A percentile compares a stretch with the other conserved stretches of the same genome.
These are phyloP conservation scores for Bauhinia variegata DNA, from an alignment of 306 rosid species.

Conservation along the genomic window DNA sequence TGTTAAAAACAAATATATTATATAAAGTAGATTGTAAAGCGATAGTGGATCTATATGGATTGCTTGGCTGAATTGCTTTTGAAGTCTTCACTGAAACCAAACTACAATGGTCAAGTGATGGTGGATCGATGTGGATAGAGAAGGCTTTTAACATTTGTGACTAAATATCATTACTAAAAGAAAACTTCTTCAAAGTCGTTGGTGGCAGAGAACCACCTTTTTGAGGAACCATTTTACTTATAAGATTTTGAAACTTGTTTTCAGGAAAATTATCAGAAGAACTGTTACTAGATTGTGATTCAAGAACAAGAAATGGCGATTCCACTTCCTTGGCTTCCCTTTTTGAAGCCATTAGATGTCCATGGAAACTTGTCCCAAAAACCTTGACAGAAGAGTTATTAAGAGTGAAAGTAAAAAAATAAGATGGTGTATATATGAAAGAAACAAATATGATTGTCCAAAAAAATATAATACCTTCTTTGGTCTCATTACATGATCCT, in stretches of 20 bases:
- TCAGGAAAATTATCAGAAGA: constrained; percentile 17
- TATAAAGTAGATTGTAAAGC: constrained; percentile 44
- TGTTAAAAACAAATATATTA: constrained; percentile 38
- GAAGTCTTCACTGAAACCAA: constrained; percentile 13
- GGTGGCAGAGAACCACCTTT: constrained; percentile 35
- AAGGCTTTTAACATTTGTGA: constrained; percentile 43
- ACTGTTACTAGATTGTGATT: constrained; percentile 35
- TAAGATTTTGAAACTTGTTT: constrained; percentile 39
- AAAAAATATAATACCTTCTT: too few species aligned
- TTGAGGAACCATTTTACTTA: constrained; percentile 47
- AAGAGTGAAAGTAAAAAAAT: too few species aligned
- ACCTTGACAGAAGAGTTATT: too few species aligned
- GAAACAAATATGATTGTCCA: too few species aligned
- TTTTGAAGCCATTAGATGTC: constrained; percentile 52
- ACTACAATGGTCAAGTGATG: constrained; percentile 22
- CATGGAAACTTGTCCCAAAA: too few species aligned
- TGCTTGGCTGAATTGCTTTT: constrained; percentile 33
- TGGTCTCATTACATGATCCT: too few species aligned
- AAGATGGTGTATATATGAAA: too few species aligned
- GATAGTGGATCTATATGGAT: constrained; percentile 50
- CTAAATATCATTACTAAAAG: constrained; percentile 34
- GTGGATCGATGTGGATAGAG: constrained; percentile 34
- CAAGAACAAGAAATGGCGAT: constrained; percentile 51
- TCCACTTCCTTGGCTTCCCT: constrained; percentile 50
- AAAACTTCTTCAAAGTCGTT: constrained; percentile 25